Evolutionary conservation across 768 basidiomycete genomes (phyloP).

Genomic region (Pleurotus ostreatus): DNA sequence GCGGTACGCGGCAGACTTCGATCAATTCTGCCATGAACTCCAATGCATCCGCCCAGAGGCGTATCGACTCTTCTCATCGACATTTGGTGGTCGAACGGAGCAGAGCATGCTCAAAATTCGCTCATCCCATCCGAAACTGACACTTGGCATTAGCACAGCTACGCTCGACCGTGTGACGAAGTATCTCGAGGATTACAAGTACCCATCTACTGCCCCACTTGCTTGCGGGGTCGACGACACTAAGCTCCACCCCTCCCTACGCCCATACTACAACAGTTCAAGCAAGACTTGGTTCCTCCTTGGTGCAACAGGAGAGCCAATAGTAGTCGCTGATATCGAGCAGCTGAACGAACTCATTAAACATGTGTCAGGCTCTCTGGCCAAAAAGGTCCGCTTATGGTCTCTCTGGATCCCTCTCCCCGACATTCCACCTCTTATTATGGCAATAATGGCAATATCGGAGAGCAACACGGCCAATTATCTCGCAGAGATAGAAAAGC

Average conservation of each 20-base stretch:
- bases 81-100: conserved; percentile 6
- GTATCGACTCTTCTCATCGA: conserved; percentile 12
- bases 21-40: conserved; percentile 18
- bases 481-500: not conserved
- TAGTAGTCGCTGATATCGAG: conserved; percentile 19
- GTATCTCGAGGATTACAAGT: conserved; percentile 9
- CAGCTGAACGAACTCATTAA: conserved; percentile 11
- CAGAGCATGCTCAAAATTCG: not conserved
- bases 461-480: not conserved
- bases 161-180: conserved; percentile 15
- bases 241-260: conserved; percentile 21
- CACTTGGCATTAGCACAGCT: conserved; percentile 11
- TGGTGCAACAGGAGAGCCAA: conserved; percentile 18
- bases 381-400: conserved; percentile 7
- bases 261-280: conserved; percentile 19
- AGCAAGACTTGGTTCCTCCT: conserved; percentile 19
- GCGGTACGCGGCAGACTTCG: conserved; percentile 16
- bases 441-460: conserved; percentile 2
- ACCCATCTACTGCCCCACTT: conserved; percentile 20
- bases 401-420: conserved; percentile 9
- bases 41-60: conserved; percentile 14
- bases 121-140: conserved; percentile 18
- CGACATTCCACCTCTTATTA: conserved; percentile 9
- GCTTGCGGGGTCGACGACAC: conserved; percentile 31
- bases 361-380: not conserved